Evolutionary conservation across 2,329 filamentous ascomycete genomes (phyloP).

Genomic region (Fusarium pilosicola): DNA sequence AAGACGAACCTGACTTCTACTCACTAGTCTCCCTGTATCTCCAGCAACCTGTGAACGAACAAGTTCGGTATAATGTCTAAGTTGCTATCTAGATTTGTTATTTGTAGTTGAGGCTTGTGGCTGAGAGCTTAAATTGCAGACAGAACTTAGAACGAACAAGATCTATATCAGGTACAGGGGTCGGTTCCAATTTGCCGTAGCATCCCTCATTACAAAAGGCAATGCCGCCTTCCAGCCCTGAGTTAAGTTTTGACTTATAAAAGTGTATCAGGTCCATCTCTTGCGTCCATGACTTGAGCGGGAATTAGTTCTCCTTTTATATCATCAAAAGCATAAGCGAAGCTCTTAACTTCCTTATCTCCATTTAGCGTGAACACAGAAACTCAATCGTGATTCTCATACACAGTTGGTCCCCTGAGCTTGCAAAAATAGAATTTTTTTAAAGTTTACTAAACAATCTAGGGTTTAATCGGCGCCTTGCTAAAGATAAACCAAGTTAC

Average conservation of each 20-base stretch:
- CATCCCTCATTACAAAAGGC: no score
- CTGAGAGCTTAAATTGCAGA: no score
- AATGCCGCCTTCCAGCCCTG: neutral
- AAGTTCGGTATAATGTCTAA: no score
- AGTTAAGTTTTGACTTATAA: neutral
- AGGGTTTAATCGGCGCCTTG: neutral
- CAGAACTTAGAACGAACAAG: no score
- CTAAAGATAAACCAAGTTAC: neutral
- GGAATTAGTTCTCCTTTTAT: neutral
- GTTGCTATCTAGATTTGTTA: no score
- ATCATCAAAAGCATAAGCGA: neutral
- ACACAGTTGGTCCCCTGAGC: neutral
- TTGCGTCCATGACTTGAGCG: accelerated
- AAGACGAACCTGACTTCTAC: neutral
- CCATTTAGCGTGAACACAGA: neutral
- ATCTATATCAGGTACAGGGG: accelerated
- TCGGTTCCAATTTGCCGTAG: neutral
- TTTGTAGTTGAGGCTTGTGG: no score
- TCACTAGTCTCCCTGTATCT: neutral
- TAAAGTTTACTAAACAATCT: neutral
- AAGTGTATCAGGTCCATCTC: neutral
- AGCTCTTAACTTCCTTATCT: accelerated
- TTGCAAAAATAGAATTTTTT: accelerated
- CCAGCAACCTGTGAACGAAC: no score
- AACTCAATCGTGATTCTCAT: neutral